phyloP scores from a whole-genome alignment of 192 early-diverging fungal genomes.

The Rhizophagus sp. region DNA sequence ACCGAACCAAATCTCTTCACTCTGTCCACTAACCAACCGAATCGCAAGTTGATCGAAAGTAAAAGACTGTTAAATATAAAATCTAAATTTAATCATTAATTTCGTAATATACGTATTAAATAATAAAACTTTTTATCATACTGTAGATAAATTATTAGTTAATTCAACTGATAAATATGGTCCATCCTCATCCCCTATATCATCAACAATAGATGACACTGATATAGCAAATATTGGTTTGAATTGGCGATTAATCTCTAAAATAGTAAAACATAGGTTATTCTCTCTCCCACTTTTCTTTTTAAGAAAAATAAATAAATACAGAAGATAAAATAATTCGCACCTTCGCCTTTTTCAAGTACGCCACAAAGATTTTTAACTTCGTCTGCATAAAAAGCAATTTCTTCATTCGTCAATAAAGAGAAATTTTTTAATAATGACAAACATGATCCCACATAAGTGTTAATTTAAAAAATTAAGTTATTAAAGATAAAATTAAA shows the following conservation, averaged over 20 bases:
- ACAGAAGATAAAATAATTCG: background rate
- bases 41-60: constrained; percentile 49
- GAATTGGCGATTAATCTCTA: constrained; percentile 51
- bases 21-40: constrained; percentile 50
- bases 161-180: constrained; percentile 54
- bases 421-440: constrained; percentile 53
- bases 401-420: constrained; percentile 46
- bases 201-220: constrained; percentile 58
- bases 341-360: constrained; percentile 35
- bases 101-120: background rate
- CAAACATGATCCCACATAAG: constrained; percentile 46
- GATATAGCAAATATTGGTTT: constrained; percentile 56
- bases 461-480: constrained; percentile 1
- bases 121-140: constrained; percentile 21
- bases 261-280: constrained; percentile 19
- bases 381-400: constrained; percentile 47
- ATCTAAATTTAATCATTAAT: background rate
- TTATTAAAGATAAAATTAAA: constrained; percentile 1
- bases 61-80: constrained; percentile 35
- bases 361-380: constrained; percentile 31
- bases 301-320: background rate
- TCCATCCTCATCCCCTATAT: constrained; percentile 55
- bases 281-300: background rate
- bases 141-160: constrained; percentile 59
- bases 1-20: constrained; percentile 54